phyloP scores from a whole-genome alignment of 2,329 filamentous ascomycete genomes.

The Aspergillus vadensis region DNA sequence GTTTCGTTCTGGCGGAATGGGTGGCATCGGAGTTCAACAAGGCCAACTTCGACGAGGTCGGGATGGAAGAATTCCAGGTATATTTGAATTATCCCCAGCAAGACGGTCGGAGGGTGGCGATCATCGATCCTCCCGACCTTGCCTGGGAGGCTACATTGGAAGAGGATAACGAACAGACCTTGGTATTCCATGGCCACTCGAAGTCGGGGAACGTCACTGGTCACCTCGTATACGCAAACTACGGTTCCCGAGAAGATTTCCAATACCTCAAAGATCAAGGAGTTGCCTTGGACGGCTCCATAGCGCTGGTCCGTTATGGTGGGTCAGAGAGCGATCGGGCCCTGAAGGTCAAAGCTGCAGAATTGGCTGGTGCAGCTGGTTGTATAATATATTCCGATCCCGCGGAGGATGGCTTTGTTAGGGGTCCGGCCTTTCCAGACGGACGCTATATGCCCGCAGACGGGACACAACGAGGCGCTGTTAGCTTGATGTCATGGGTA shows the following conservation, averaged over 20 bases:
- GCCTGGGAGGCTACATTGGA: conserved; percentile 81
- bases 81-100: conserved; percentile 88
- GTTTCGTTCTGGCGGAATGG: conserved; percentile 82
- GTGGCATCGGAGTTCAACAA: conserved; percentile 74
- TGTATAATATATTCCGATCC: conserved; percentile 94
- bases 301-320: conserved; percentile 80
- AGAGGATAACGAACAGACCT: conserved; percentile 75
- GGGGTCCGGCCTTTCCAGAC: conserved; percentile 71
- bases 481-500: conserved; percentile 79
- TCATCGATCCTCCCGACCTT: conserved; percentile 69
- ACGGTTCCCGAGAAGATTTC: conserved; percentile 84
- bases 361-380: conserved; percentile 80
- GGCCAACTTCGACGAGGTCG: conserved; percentile 73
- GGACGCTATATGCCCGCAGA: conserved; percentile 80
- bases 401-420: conserved; percentile 75
- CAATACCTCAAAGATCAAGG: conserved; percentile 68
- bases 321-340: conserved; percentile 72
- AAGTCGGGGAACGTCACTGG: conserved; percentile 83
- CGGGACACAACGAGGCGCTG: conserved; percentile 78
- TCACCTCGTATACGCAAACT: conserved; percentile 88
- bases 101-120: conserved; percentile 76
- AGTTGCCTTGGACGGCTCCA: conserved; percentile 73
- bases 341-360: conserved; percentile 86
- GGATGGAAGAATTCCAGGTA: conserved; percentile 77
- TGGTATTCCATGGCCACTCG: conserved; percentile 85